Conservation (phyloP, 305 asterid species). For the Withania somnifera region DNA sequence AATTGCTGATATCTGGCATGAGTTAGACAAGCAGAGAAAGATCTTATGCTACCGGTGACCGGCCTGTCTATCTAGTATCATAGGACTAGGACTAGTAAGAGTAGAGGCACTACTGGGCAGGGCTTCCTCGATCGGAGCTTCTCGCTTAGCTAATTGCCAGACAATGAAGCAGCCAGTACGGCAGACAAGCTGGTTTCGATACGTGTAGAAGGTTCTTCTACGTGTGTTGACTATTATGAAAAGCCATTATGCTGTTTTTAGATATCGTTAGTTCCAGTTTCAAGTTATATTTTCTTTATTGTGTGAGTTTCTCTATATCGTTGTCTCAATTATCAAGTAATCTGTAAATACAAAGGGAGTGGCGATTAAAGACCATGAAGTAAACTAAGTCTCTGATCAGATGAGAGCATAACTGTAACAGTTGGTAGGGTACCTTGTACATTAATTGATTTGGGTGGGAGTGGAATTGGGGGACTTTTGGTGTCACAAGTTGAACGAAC, state of each 20-base stretch:
- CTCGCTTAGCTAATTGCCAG: no score
- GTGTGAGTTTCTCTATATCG: neutral
- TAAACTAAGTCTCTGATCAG: neutral
- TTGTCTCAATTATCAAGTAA: neutral
- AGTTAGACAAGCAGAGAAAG: no score
- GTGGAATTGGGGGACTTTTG: neutral
- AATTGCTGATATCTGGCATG: no score
- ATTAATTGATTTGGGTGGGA: neutral
- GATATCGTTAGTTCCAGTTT: neutral
- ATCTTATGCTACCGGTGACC: no score
- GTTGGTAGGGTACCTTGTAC: neutral
- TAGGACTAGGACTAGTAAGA: no score
- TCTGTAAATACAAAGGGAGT: neutral
- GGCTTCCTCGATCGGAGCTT: no score
- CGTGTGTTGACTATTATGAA: neutral
- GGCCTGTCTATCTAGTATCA: no score
- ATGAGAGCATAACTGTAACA: neutral
- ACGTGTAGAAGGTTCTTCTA: neutral
- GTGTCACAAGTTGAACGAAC: neutral
- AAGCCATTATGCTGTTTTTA: neutral
- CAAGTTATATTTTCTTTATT: neutral
- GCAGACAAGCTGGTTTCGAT: no score
- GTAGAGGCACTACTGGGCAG: no score
- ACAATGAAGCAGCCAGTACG: no score
- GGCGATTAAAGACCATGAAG: neutral